A percentile compares a stretch with the other conserved stretches of the same genome.
These are phyloP conservation scores for Wickerhamiella lipophila DNA, from an alignment of 805 yeast species.

Conservation along the genomic window DNA sequence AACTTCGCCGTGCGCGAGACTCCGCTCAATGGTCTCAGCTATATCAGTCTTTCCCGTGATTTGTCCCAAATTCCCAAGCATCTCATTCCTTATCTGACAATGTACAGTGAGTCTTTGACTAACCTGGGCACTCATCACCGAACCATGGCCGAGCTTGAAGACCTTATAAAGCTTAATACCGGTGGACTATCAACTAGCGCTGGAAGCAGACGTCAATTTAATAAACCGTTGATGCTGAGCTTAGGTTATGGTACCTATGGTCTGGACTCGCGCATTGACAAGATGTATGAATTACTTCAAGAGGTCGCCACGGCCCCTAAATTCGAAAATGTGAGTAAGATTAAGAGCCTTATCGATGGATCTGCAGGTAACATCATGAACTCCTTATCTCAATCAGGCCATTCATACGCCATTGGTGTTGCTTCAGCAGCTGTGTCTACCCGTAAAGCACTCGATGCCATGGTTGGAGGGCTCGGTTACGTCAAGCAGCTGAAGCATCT, in stretches of 20 bases:
- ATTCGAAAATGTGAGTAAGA: constrained; percentile 51
- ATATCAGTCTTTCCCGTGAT: constrained; percentile 54
- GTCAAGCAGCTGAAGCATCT: constrained; percentile 54
- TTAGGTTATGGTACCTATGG: constrained; percentile 17
- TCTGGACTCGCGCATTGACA: constrained; percentile 46
- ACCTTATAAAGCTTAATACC: constrained; percentile 65
- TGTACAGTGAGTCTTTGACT: constrained; percentile 68
- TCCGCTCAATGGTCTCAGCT: constrained; percentile 49
- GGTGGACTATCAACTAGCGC: constrained; percentile 66
- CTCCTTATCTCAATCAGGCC: constrained; percentile 77
- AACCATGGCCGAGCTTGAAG: constrained; percentile 70
- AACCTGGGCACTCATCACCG: constrained; percentile 70
- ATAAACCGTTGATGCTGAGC: constrained; percentile 15
- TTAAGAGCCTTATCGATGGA: constrained; percentile 58
- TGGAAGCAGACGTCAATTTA: constrained; percentile 14
- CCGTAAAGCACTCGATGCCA: constrained; percentile 48
- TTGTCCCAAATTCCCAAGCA: constrained; percentile 47
- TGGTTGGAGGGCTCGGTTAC: constrained; percentile 64
- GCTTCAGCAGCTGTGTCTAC: constrained; percentile 54
- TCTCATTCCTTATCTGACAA: constrained; percentile 55
- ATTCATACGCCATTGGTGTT: constrained; percentile 59
- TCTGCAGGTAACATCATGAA: constrained; percentile 67
- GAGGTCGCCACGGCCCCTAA: constrained; percentile 60
- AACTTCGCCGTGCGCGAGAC: constrained; percentile 26
- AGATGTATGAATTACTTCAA: constrained; percentile 52